Base-by-base conservation (phyloP, 2,329 filamentous ascomycete genomes). In the Phoma sp. region DNA sequence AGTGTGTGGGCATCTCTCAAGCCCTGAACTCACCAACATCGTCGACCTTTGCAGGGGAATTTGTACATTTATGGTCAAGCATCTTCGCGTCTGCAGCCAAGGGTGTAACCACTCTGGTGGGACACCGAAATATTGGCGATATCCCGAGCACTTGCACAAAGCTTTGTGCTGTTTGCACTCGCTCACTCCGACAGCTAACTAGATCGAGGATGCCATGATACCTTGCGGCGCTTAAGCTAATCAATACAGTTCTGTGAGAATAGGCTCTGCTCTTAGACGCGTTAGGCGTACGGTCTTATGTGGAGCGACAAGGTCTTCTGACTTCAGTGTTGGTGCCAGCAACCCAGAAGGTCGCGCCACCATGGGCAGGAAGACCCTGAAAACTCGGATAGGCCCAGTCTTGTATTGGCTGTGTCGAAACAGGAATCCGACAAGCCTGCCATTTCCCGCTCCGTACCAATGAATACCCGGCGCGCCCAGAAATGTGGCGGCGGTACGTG, bases 401-500 rank as follows among this genome's bases (percentile, higher is more conserved):
- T 47, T 18, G 47, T 47, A 56, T 56, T 56, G 47, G 53, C 24
- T 35, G n/a, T 41, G 30, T 30, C n/a, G 25, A 47, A n/a, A n/a
- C 27, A 44, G 29, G 27, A 39, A 36, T 38, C 43, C 46, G 25
- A 29, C 36, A 9, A 37, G 0, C 18, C 32, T 47, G 46, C 30
- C 42, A 11, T 32, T 46, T 18, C 41, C 27, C 35, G 23, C 29
- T 23, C 37, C 30, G 27, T 29, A n/a, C 42, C 32, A 33, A 13
- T 33, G 32, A 11, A 32, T 45, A 40, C 35, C 44, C 23, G 29
- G 47, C 25, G 22, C 27, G 52, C 47, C 47, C 42, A 50, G 47
- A 39, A 43, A 32, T 39, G 47, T 56, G 43, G 53, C 53, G 53
- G 47, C 38, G 38, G 30, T 36, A 41, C 53, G 47, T 56, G 53